These are phyloP conservation scores for Obba rivulosa DNA, from an alignment of 768 basidiomycete species.

Conservation along the genomic window DNA sequence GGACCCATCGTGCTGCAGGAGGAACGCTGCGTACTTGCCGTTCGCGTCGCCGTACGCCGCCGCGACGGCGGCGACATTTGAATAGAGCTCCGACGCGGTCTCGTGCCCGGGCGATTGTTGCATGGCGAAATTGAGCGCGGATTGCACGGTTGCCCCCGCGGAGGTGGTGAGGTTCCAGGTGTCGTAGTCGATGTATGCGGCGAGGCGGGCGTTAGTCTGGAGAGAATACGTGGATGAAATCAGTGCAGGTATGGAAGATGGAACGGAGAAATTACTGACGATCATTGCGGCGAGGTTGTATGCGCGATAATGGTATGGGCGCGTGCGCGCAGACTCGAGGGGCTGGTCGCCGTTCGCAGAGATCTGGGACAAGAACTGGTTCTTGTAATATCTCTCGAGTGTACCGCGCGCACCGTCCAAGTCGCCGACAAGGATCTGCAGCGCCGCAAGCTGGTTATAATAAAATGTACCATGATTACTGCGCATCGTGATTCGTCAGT, in stretches of 20 bases:
- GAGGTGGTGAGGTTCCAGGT: conserved; percentile 46
- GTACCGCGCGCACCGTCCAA: conserved; percentile 40
- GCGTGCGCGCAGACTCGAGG: conserved; percentile 52
- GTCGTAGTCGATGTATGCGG: conserved; percentile 38
- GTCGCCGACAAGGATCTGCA: conserved; percentile 52
- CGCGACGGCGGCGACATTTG: conserved; percentile 50
- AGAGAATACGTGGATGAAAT: background rate
- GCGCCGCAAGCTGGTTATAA: conserved; percentile 51
- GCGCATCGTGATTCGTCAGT: background rate
- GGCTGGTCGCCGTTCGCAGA: conserved; percentile 58
- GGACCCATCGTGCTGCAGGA: conserved; percentile 30
- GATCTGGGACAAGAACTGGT: conserved; percentile 48
- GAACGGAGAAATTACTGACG: conserved; percentile 29
- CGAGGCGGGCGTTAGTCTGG: conserved; percentile 55
- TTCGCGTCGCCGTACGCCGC: conserved; percentile 56
- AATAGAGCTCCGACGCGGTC: conserved; percentile 43
- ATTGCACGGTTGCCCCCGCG: conserved; percentile 50
- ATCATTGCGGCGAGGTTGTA: conserved; percentile 70
- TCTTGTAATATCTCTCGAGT: conserved; percentile 45
- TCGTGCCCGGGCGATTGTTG: conserved; percentile 32
- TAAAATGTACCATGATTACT: conserved; percentile 69
- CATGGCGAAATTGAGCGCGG: conserved; percentile 56
- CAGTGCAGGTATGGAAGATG: background rate
- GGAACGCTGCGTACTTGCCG: conserved; percentile 47
- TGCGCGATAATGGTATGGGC: conserved; percentile 61